Conservation (phyloP, 1,284 basidiomycete species). For the Ganoderma leucocontextum region DNA sequence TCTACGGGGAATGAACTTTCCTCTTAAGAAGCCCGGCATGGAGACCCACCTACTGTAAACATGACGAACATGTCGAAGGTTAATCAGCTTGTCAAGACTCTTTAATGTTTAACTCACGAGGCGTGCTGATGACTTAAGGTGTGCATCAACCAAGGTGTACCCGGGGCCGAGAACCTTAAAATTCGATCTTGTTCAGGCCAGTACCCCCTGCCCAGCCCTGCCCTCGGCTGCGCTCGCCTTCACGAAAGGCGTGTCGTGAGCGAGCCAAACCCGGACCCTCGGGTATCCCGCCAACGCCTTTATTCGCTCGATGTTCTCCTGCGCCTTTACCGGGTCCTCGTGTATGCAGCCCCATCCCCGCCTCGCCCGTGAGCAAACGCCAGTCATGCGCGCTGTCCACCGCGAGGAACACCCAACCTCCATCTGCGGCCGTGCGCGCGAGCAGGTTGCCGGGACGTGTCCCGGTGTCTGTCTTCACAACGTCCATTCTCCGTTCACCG, state of each 20-base stretch:
- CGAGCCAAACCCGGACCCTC: constrained; percentile 55
- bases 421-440: constrained; percentile 55
- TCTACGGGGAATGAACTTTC: no score
- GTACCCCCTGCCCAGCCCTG: constrained; percentile 44
- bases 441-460: constrained; percentile 41
- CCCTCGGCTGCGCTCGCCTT: constrained; percentile 49
- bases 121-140: no score
- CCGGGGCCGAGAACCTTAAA: neutral
- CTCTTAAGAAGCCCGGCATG: no score
- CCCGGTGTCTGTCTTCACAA: no score
- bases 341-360: constrained; percentile 54
- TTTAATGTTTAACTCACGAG: no score
- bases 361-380: constrained; percentile 57
- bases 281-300: constrained; percentile 45
- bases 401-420: constrained; percentile 62
- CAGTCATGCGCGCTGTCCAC: constrained; percentile 65
- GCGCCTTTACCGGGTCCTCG: constrained; percentile 49
- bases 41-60: no score
- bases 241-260: constrained; percentile 62
- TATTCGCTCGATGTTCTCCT: constrained; percentile 51
- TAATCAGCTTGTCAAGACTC: no score
- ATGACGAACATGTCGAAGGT: no score
- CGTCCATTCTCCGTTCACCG: no score
- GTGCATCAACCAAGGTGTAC: no score
- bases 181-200: constrained; percentile 48